Evolutionary conservation across 179 eudicot species (phyloP).

Genomic region (Silene coronaria): DNA sequence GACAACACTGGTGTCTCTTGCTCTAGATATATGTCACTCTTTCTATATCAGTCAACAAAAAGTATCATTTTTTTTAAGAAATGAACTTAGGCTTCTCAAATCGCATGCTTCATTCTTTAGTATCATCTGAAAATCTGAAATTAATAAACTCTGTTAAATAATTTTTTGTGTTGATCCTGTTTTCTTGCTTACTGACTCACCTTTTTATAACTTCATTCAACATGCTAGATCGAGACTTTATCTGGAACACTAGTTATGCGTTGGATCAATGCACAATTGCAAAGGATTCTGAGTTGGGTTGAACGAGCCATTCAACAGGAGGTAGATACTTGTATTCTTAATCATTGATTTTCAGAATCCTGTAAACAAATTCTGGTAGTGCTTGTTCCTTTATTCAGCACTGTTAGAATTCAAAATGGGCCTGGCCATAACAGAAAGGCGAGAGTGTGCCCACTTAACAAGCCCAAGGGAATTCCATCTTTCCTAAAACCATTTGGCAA

Average conservation of each 20-base stretch:
- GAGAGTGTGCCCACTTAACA: too few relatives aligned
- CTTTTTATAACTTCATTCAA: conserved; percentile 4
- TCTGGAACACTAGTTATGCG: conserved; percentile 97
- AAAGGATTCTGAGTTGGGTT: conserved; percentile 77
- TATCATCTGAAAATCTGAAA: neutral
- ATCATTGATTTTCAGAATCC: neutral
- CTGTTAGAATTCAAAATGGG: too few relatives aligned
- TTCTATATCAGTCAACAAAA: neutral
- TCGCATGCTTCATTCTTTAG: neutral
- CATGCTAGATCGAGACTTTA: conserved; percentile 69
- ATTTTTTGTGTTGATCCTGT: neutral
- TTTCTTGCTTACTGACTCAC: conserved; percentile 11
- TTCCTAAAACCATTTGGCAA: too few relatives aligned
- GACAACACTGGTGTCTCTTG: neutral
- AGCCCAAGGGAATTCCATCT: too few relatives aligned
- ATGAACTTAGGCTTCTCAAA: neutral
- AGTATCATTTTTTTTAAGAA: neutral
- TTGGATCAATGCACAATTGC: conserved; percentile 95
- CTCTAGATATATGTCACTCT: neutral
- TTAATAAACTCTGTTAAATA: neutral
- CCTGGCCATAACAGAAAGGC: too few relatives aligned
- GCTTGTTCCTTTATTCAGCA: conserved; percentile 7
- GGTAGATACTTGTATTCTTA: conserved; percentile 40
- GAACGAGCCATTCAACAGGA: conserved; percentile 94
- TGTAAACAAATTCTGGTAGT: neutral